Evolutionary conservation across 2,329 filamentous ascomycete species (phyloP).

Genomic region (Apiospora pterosperma): DNA sequence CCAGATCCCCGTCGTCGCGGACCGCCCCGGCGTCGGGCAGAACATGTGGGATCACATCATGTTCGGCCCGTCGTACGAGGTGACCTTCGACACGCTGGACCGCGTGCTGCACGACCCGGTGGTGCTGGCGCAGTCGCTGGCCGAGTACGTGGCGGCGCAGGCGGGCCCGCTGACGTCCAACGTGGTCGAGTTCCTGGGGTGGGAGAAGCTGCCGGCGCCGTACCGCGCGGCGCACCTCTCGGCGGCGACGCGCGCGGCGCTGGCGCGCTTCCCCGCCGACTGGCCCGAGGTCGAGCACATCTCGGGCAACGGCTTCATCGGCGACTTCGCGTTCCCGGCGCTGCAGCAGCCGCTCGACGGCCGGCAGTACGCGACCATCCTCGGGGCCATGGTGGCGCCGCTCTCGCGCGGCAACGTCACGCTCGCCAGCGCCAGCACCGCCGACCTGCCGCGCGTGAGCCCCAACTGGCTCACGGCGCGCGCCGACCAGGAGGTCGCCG

Average conservation of each 20-base stretch:
- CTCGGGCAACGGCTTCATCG: slow-evolving; percentile 10
- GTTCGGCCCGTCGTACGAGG: slow-evolving; percentile 18
- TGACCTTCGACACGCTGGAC: slow-evolving; percentile 28
- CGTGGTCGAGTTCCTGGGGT: slow-evolving; percentile 20
- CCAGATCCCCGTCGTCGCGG: slow-evolving; percentile 7
- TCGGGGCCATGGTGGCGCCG: slow-evolving; percentile 34
- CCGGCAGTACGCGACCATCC: slow-evolving; percentile 17
- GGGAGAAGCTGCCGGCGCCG: slow-evolving; percentile 25
- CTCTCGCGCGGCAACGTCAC: slow-evolving; percentile 37
- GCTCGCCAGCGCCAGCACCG: slow-evolving; percentile 26
- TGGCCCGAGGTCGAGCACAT: slow-evolving; percentile 13
- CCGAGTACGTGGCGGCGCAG: slow-evolving; percentile 28
- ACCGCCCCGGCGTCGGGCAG: slow-evolving; percentile 10
- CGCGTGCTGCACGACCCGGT: slow-evolving; percentile 18
- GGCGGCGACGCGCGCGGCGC: slow-evolving; percentile 29
- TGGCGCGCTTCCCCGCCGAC: slow-evolving; percentile 46
- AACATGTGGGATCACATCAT: slow-evolving; percentile 13
- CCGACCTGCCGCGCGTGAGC: slow-evolving; percentile 34
- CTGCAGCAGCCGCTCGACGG: slow-evolving; percentile 11
- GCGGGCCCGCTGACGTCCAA: slow-evolving; percentile 20
- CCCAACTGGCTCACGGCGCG: slow-evolving; percentile 36
- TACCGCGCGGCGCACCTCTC: slow-evolving; percentile 13
- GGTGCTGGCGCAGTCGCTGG: slow-evolving; percentile 21
- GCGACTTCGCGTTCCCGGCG: slow-evolving; percentile 9
- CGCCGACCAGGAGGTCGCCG: slow-evolving; percentile 35